phyloP scores from a whole-genome alignment of 2,329 filamentous ascomycete species.

The Colletotrichum filicis region DNA sequence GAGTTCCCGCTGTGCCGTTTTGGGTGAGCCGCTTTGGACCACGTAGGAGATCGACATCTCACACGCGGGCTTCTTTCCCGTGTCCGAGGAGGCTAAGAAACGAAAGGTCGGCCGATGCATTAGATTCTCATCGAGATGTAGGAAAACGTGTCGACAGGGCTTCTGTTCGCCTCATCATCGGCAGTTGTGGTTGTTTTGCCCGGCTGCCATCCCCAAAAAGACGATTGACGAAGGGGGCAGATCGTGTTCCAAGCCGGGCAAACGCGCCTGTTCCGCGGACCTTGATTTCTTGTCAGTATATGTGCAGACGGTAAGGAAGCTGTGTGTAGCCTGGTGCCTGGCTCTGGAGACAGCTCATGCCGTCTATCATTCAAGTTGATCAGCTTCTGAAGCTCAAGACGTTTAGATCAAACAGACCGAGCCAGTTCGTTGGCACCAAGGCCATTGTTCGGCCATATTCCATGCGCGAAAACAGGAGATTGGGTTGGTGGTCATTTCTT shows the following conservation, averaged over 20 bases:
- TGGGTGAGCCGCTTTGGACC: neutral
- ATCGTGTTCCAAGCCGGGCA: neutral
- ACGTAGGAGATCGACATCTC: slow-evolving; percentile 3
- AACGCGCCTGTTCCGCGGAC: neutral
- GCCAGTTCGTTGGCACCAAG: neutral
- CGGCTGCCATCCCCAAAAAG: neutral
- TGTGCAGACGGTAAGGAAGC: neutral
- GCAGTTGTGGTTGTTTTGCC: neutral
- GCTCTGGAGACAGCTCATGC: neutral
- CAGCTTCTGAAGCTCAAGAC: neutral
- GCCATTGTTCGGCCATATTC: neutral
- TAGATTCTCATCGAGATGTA: slow-evolving; percentile 1
- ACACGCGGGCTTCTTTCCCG: slow-evolving; percentile 7
- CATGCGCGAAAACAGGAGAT: neutral
- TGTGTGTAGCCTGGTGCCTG: neutral
- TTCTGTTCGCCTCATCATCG: neutral
- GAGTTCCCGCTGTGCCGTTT: neutral
- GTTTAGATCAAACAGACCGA: neutral
- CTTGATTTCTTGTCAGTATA: neutral
- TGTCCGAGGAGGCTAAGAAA: neutral
- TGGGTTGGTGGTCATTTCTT: neutral
- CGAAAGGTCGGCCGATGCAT: slow-evolving; percentile 2
- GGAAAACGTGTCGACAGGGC: slow-evolving; percentile 16
- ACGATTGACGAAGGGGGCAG: neutral
- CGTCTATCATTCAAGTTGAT: neutral